A percentile compares a stretch with the other conserved stretches of the same genome.
Evolutionary conservation across 768 basidiomycete genomes (phyloP).

Genomic region (Fibroporia radiculosa): DNA sequence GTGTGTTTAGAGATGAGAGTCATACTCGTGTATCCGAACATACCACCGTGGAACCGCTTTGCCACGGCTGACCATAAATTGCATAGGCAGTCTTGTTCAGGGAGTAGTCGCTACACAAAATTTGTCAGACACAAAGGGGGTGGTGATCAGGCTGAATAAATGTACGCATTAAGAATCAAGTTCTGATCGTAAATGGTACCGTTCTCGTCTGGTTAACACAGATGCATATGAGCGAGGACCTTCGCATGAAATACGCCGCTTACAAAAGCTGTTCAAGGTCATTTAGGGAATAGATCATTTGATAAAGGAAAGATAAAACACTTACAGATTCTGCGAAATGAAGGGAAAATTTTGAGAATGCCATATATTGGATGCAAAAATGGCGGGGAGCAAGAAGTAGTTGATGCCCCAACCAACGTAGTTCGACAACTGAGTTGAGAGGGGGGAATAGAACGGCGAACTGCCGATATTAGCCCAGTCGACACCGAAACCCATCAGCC

Average conservation of each 20-base stretch:
- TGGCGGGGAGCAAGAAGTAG: slow-evolving; percentile 5
- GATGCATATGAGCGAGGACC: not conserved
- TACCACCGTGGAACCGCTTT: slow-evolving; percentile 4
- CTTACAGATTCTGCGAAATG: slow-evolving; percentile 6
- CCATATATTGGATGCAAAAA: slow-evolving; percentile 3
- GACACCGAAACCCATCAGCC: slow-evolving; percentile 4
- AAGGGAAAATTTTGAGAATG: slow-evolving; percentile 5
- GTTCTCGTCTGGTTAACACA: slow-evolving; percentile 31
- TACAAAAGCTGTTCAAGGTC: not conserved
- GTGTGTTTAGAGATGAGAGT: not conserved
- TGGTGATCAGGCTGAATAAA: not conserved
- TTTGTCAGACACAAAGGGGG: not conserved
- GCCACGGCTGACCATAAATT: slow-evolving; percentile 3
- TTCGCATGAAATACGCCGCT: no score
- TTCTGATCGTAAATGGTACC: slow-evolving; percentile 46
- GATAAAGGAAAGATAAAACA: not conserved
- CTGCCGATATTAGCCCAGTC: slow-evolving; percentile 5
- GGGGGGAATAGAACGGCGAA: slow-evolving; percentile 2
- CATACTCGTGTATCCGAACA: not conserved
- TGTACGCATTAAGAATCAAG: slow-evolving; percentile 38
- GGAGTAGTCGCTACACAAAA: not conserved
- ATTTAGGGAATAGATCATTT: not conserved
- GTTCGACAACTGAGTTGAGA: slow-evolving; percentile 3
- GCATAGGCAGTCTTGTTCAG: slow-evolving; percentile 5
- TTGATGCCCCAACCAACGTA: slow-evolving; percentile 5